Evolutionary conservation across 768 basidiomycete genomes (phyloP), one percentile per base, ranked within the genome.

Genomic region (Crepidotus variabilis): DNA sequence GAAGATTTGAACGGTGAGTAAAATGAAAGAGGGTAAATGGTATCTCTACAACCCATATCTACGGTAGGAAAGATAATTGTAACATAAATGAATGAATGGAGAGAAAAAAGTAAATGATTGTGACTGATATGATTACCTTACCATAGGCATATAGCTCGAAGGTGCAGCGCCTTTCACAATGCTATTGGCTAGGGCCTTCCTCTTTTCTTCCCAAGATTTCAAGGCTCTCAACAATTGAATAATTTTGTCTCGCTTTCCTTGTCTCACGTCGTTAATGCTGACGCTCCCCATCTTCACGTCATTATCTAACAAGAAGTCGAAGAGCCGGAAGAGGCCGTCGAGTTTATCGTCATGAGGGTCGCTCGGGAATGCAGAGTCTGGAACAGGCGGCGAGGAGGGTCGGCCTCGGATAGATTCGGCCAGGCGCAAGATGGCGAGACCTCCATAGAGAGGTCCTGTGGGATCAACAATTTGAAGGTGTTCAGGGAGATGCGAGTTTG

Each of bases 261-360:
- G 82, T 51, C 92, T 79, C 33, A 98, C 79, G 71, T 98, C 96
- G 67, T 96, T 96, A 72, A 97, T 95, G 63, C 90, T 94, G 32
- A 98, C 88, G 58, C 86, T 84, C 8, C 90, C 94, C 78, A 96
- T 91, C 72, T 89, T 88, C 56, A 95, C 86, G 50, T 94, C 94
- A 58, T 93, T 92, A 63, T 95, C 93, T 48, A 98, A 80, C 54
- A 97, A 72, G 71, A 92, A 94, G 71, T 98, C 95, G 72, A 97
- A 96, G 54, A 96, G 74, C 55, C 83, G 79, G 75, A 96, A 94
- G 24, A 96, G 75, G 14, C 94, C 92, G 23, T 93, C 91, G 13
- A 96, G 75, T 61, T 88, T 90, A 61, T 95, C 88, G 65, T 94
- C 88, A 58, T 78, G 76, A 11, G 80, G 71, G 39, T 80, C 81